Evolutionary conservation across 2,329 filamentous ascomycete species (phyloP), one percentile per base, ranked within the genome.

Genomic region (Exophiala sp.): DNA sequence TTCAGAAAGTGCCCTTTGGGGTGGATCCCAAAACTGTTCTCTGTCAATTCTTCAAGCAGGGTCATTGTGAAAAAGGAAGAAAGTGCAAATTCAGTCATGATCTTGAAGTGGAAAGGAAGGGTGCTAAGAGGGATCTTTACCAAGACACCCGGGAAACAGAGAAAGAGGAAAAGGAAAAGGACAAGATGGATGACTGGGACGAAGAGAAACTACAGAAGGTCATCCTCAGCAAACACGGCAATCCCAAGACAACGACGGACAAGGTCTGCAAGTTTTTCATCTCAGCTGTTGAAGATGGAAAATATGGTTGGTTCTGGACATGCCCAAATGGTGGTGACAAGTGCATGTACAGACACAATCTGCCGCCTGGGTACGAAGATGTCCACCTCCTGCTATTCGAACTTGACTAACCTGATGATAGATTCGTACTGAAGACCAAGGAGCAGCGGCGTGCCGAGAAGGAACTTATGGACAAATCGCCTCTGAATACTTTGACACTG

Each of bases 261-360:
- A 99, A 97, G 75, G 94, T 99, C 63, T 99, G 94, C 89, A 99
- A 97, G 75, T 96, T 78, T 78, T 99, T 99, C 71, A 94, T 97
- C 69, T 86, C 91, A 63, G 94, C 94, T 21, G 94, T 99, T 59
- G 94, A 99, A 75, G 94, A 99, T 69, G 89, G 91, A 66, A 99
- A 97, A 74, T 99, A 99, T 67, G 94, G 94, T 59, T 99, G 94
- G 94, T 97, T 99, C 75, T 99, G 94, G 94, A 80, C 85, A 55
- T 99, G 94, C 81, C 94, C 94, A 43, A 97, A 97, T 68, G 91
- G 91, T 62, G 92, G 89, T 60, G 88, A 99, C 69, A 89, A 96
- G 74, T 99, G 94, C 87, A 97, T 94, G 87, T 99, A 99, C 71
- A 91, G 88, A 75, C 94, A 99, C 72, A 91, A 88, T 66, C 80